A percentile compares a stretch with the other conserved stretches of the same genome.
phyloP scores from a whole-genome alignment of 106 monocot species.

The Gastrodia elata region DNA sequence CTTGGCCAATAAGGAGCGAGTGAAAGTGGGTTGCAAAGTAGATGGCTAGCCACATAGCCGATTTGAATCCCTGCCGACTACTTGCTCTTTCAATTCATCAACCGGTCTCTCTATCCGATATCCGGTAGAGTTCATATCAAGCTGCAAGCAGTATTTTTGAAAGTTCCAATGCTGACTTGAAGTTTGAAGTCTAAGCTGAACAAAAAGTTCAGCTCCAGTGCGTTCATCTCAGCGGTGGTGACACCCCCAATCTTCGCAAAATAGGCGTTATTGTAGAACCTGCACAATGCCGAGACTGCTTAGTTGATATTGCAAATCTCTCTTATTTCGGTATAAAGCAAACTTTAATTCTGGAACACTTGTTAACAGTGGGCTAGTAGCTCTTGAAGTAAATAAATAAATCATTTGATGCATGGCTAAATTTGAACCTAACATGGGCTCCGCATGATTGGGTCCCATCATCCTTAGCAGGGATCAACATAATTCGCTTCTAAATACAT shows the following conservation, averaged over 20 bases:
- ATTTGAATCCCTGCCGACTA: constrained; percentile 19
- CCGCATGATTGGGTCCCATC: no score
- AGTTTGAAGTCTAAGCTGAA: constrained; percentile 66
- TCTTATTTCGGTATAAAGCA: neutral
- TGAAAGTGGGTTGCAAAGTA: no score
- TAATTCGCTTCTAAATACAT: no score
- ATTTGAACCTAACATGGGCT: no score
- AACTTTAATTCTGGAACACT: neutral
- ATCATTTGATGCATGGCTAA: no score
- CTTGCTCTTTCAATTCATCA: constrained; percentile 16
- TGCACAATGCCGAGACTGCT: constrained; percentile 11
- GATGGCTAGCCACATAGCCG: constrained; percentile 19
- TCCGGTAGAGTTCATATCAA: constrained; percentile 31
- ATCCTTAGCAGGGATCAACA: no score
- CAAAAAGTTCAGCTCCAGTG: constrained; percentile 49
- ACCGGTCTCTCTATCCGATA: constrained; percentile 35
- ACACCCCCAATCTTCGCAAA: constrained; percentile 66
- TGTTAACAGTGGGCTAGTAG: neutral
- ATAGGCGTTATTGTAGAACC: constrained; percentile 69
- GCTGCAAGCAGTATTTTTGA: constrained; percentile 41
- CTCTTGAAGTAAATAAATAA: neutral
- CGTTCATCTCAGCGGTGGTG: constrained; percentile 55
- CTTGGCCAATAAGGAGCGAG: no score
- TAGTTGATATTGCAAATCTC: neutral
- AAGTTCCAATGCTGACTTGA: constrained; percentile 37